Conservation (phyloP, 495 filamentous ascomycete species). For the Penicillium riverlandense region DNA sequence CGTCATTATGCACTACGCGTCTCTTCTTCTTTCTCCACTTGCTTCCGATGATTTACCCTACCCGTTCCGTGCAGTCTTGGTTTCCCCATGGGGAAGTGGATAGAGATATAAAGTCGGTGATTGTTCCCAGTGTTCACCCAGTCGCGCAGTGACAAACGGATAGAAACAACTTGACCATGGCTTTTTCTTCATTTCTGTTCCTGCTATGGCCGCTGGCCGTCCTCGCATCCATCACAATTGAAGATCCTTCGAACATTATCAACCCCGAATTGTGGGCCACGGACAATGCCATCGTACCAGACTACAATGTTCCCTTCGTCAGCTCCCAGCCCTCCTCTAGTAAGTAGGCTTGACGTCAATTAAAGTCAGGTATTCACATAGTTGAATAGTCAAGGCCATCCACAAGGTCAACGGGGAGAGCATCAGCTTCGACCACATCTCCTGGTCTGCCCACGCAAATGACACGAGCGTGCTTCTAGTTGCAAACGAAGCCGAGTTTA, state of each 20-base stretch:
- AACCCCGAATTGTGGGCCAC: conserved; percentile 2
- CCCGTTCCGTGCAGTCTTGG: too few relatives aligned
- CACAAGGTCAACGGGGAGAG: conserved; percentile 2
- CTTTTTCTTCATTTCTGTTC: not conserved
- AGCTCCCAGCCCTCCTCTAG: conserved; percentile 3
- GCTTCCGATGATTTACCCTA: too few relatives aligned
- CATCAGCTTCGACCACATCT: conserved; percentile 3
- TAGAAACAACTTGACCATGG: not conserved
- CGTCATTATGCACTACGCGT: too few relatives aligned
- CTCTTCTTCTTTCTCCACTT: too few relatives aligned
- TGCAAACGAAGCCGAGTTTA: conserved; percentile 3
- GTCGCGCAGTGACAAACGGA: too few relatives aligned
- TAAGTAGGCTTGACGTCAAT: not conserved
- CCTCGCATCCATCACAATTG: conserved; percentile 5
- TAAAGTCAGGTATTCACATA: too few relatives aligned
- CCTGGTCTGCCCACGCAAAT: conserved; percentile 10
- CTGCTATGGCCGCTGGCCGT: conserved; percentile 5
- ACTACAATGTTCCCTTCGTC: conserved; percentile 6
- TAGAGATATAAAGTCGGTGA: too few relatives aligned
- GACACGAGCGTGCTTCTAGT: conserved; percentile 12
- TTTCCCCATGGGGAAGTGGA: too few relatives aligned
- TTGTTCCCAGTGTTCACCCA: too few relatives aligned
- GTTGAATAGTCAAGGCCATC: conserved; percentile 1
- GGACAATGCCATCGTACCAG: conserved; percentile 9
- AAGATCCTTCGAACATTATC: conserved; percentile 11